phyloP scores from a whole-genome alignment of 1,139 yeast genomes.

The Magnusiomyces clavatus region DNA sequence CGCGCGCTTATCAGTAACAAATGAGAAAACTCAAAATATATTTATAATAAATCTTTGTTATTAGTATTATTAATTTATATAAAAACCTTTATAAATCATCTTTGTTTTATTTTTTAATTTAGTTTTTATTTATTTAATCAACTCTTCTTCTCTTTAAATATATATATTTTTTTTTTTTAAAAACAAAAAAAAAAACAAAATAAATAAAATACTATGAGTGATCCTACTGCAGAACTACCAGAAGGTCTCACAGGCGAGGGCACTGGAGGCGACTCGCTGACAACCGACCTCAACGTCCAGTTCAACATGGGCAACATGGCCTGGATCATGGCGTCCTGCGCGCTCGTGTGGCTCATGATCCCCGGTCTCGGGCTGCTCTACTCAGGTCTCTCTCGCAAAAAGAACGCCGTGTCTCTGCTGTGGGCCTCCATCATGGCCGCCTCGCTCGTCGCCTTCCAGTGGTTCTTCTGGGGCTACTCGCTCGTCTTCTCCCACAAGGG shows the following conservation, averaged over 20 bases:
- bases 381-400: conserved; percentile 86
- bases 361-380: conserved; percentile 91
- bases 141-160: no score
- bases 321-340: conserved; percentile 74
- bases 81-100: no score
- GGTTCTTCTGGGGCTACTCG: conserved; percentile 98
- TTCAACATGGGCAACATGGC: conserved; percentile 70
- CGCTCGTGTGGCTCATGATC: conserved; percentile 85
- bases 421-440: conserved; percentile 95
- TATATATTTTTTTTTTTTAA: no score
- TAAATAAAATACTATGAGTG: no score
- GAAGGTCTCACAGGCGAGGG: conserved; percentile 13
- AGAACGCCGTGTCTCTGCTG: conserved; percentile 79
- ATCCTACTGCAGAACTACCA: no score
- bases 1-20: no score
- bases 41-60: no score
- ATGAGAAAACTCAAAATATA: no score
- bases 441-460: conserved; percentile 75
- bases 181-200: no score
- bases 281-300: conserved; percentile 63
- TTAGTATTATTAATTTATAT: no score
- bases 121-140: no score
- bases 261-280: conserved; percentile 69
- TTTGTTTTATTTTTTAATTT: no score
- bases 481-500: conserved; percentile 70